Percentiles rank a stretch among this genome's conserved stretches.
phyloP scores from a whole-genome alignment of 2,329 filamentous ascomycete species.

The Fusarium veterinarium region DNA sequence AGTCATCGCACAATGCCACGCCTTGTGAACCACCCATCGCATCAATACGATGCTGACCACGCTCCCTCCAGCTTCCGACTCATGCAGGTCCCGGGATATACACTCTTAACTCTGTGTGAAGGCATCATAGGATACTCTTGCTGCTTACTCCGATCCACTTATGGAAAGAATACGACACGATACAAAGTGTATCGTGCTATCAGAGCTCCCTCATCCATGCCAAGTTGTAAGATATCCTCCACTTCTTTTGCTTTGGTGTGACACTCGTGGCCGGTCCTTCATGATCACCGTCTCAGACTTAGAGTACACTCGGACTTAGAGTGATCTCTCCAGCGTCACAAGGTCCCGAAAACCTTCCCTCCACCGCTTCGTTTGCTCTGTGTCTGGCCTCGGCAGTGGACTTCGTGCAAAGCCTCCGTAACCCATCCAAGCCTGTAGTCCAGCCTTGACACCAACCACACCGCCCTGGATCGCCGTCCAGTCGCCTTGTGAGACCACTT shows the following conservation, averaged over 20 bases:
- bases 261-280: conserved; percentile 14
- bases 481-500: conserved; percentile 73
- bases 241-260: conserved; percentile 18
- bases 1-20: conserved; percentile 8
- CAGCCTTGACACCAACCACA: conserved; percentile 77
- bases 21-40: conserved; percentile 4
- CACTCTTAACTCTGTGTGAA: conserved; percentile 2
- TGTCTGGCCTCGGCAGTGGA: conserved; percentile 56
- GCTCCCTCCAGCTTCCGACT: conserved; percentile 6
- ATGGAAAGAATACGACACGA: not conserved
- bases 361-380: conserved; percentile 62
- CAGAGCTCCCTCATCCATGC: conserved; percentile 11
- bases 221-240: not conserved
- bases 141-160: not conserved
- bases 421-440: conserved; percentile 72
- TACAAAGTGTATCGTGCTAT: not conserved
- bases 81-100: conserved; percentile 34
- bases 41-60: conserved; percentile 20
- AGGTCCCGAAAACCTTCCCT: conserved; percentile 67
- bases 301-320: conserved; percentile 33
- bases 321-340: conserved; percentile 62
- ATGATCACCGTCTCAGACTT: conserved; percentile 39
- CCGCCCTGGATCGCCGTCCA: conserved; percentile 79
- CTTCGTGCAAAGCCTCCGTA: conserved; percentile 67
- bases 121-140: not conserved